Conservation (phyloP, 495 filamentous ascomycete genomes). For the Diplogelasinospora grovesii region DNA sequence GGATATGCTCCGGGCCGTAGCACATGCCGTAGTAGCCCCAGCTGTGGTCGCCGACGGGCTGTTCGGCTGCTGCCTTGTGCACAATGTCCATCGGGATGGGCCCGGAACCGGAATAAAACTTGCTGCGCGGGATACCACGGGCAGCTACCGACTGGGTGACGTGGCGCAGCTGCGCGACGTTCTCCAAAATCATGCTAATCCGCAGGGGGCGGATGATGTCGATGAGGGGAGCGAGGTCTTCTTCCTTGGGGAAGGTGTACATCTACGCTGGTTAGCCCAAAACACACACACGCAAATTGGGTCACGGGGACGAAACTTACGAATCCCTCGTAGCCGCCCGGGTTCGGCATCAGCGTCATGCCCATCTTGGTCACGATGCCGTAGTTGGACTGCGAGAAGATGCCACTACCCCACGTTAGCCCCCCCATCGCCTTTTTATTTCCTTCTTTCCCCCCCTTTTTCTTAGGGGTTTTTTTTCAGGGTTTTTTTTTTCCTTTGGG, state of each 20-base stretch:
- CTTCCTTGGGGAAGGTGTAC: constrained; percentile 46
- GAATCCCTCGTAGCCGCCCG: constrained; percentile 43
- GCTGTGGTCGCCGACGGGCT: constrained; percentile 34
- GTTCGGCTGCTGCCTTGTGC: constrained; percentile 29
- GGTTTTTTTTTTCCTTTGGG: too few relatives aligned
- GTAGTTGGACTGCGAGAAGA: constrained; percentile 52
- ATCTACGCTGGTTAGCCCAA: constrained; percentile 27
- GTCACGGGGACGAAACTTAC: constrained; percentile 13
- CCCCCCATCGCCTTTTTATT: constrained; percentile 43
- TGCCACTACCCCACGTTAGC: constrained; percentile 44
- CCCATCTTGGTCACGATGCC: constrained; percentile 58
- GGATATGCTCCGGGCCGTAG: constrained; percentile 42
- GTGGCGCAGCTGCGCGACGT: constrained; percentile 50
- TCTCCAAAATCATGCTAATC: constrained; percentile 46
- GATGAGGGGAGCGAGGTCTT: constrained; percentile 41
- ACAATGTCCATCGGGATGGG: constrained; percentile 32
- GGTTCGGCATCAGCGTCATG: constrained; percentile 47
- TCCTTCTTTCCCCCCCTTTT: too few relatives aligned
- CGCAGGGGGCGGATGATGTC: constrained; percentile 47
- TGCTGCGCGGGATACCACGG: constrained; percentile 34
- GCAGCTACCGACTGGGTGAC: constrained; percentile 44
- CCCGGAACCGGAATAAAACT: constrained; percentile 35
- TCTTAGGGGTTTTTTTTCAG: too few relatives aligned
- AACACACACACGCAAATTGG: not conserved
- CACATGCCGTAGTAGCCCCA: constrained; percentile 53